These are phyloP conservation scores for Spiraea crenata DNA, from an alignment of 331 rosid species.

Conservation along the genomic window DNA sequence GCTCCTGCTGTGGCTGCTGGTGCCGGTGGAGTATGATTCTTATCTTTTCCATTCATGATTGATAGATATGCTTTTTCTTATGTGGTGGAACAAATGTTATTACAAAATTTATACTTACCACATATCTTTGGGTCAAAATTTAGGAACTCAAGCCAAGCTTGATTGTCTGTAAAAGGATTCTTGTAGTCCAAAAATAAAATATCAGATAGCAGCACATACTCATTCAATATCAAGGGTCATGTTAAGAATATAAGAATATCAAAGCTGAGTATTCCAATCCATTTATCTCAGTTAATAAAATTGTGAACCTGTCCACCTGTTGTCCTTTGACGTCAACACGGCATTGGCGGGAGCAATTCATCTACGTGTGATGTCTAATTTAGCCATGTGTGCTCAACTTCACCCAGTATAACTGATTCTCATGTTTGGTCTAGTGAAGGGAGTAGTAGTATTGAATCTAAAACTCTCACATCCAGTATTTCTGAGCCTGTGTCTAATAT, in stretches of 20 bases:
- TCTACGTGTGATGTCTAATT: not conserved
- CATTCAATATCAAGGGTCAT: not conserved
- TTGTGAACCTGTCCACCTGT: not conserved
- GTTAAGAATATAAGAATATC: not conserved
- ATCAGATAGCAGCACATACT: not conserved
- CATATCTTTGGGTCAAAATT: not conserved
- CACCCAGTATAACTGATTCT: not conserved
- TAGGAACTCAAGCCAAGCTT: constrained; percentile 4
- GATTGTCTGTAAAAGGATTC: not conserved
- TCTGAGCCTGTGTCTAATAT: not conserved
- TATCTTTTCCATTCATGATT: constrained; percentile 17
- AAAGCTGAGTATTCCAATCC: not conserved
- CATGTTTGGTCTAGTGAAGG: not conserved
- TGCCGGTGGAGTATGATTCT: constrained; percentile 89
- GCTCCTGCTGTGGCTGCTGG: constrained; percentile 99
- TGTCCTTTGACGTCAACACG: not conserved
- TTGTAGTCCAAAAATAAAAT: not conserved
- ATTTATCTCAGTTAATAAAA: not conserved
- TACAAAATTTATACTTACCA: constrained; percentile 1
- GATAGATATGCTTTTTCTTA: constrained; percentile 1
- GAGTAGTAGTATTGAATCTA: not conserved
- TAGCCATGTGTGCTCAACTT: not conserved
- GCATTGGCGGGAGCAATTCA: not conserved
- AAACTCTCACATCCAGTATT: not conserved
- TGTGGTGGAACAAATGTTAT: not conserved